These are phyloP conservation scores for Buddleja alternifolia DNA, from an alignment of 257 asterid genomes.

Conservation along the genomic window DNA sequence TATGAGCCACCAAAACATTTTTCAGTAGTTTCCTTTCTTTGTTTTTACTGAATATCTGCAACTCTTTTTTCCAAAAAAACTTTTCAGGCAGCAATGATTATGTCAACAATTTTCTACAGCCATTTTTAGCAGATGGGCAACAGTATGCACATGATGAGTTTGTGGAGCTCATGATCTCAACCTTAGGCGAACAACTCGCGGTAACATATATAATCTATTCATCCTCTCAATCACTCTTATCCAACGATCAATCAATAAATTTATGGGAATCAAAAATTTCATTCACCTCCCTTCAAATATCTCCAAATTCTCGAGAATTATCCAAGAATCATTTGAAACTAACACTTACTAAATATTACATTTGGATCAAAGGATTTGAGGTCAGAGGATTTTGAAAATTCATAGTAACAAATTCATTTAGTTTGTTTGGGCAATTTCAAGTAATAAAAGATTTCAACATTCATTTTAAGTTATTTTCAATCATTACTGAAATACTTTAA, in stretches of 20 bases:
- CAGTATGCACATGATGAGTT: slow-evolving; percentile 77
- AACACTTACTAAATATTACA: too few relatives aligned
- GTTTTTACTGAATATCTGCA: not conserved
- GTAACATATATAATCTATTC: slow-evolving; percentile 29
- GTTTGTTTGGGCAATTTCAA: not conserved
- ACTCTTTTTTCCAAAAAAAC: not conserved
- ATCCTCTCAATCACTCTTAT: not conserved
- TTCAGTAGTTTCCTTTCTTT: not conserved
- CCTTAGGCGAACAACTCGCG: slow-evolving; percentile 57
- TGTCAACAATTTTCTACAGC: slow-evolving; percentile 82
- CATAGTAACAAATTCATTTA: too few relatives aligned
- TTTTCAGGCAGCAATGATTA: slow-evolving; percentile 83
- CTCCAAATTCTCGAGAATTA: too few relatives aligned
- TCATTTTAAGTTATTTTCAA: too few relatives aligned
- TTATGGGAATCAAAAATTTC: too few relatives aligned
- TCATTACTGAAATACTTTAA: too few relatives aligned
- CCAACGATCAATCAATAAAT: too few relatives aligned
- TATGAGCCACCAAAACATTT: not conserved
- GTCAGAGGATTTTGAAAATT: too few relatives aligned
- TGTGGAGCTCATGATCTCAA: slow-evolving; percentile 53
- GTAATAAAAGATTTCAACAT: too few relatives aligned
- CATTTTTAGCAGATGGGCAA: slow-evolving; percentile 61
- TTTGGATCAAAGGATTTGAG: too few relatives aligned
- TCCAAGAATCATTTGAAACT: too few relatives aligned
- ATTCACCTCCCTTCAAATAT: too few relatives aligned